Evolutionary conservation across 1,139 yeast genomes (phyloP), one percentile per base, ranked within the genome.

Genomic region (Pneumocystis wakefieldiae): DNA sequence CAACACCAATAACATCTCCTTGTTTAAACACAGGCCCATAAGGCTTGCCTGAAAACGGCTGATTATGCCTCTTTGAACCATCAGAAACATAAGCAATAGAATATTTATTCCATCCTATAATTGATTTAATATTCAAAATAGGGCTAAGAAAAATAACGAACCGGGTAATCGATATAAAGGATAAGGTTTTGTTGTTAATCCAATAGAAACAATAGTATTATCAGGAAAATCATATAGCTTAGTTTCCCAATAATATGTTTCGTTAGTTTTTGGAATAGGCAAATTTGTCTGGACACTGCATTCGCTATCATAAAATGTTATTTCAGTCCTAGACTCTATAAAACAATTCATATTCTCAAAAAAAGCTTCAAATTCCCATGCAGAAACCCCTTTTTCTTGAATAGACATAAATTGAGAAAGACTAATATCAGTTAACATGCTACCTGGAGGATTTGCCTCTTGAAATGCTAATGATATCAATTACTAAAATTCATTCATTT

Each of bases 1-100:
- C 98, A 67, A 91, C 85, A 0, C 98, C 98, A 19, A 92, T 85
- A 3, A 90, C 87, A 72, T 92, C 98, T 17, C 97, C 92, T 70
- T 87, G 90, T 64, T 80, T 79, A 61, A 90, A 76, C 32, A 82
- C 82, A 1, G 96, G 96, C 63, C 95, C 83, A 61, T 83, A 78
- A 5, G 68, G 64, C 17, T 63, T 60, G 0, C 91, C 87, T 66
- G 83, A 80, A 67, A 86, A 87, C 1, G 97, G 96, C 71, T 85
- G 87, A 72, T 87, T 90, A 66, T 88, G 81, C 67, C 95, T 82
- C 65, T 87, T 78, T 66, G 83, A 82, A 1, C 97, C 98, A 0
- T 86, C 83, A 15, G 95, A 84, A 71, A 90, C 96, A 73, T 91
- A 87, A 0, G 94, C 92, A 62, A 91, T 83, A 0, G 96, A 87